A percentile compares a stretch with the other conserved stretches of the same genome.
Evolutionary conservation across 2,329 filamentous ascomycete genomes (phyloP).

Genomic region (Clonostachys byssicola): DNA sequence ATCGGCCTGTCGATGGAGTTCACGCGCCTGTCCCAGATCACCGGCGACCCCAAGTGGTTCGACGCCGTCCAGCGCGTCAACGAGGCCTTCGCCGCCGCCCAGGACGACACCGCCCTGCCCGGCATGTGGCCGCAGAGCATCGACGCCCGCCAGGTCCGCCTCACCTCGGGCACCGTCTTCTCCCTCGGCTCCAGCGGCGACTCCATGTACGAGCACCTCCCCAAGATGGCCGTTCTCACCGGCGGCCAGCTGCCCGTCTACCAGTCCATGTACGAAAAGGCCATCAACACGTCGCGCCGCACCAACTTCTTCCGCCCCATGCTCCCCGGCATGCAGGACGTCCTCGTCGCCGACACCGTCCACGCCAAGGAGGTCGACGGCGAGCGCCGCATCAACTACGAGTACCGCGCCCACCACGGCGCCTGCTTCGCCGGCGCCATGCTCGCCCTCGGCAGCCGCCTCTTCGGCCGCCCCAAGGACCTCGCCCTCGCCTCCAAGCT

Average conservation of each 20-base stretch:
- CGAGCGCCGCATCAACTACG: slow-evolving; percentile 46
- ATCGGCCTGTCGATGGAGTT: slow-evolving; percentile 85
- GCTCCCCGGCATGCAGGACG: slow-evolving; percentile 59
- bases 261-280: slow-evolving; percentile 64
- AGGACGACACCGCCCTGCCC: slow-evolving; percentile 65
- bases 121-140: slow-evolving; percentile 74
- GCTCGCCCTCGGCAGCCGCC: slow-evolving; percentile 61
- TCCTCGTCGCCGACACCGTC: slow-evolving; percentile 70
- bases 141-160: slow-evolving; percentile 48
- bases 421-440: slow-evolving; percentile 69
- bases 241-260: slow-evolving; percentile 73
- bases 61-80: slow-evolving; percentile 86
- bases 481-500: slow-evolving; percentile 60
- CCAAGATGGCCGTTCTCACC: slow-evolving; percentile 67
- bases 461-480: slow-evolving; percentile 55
- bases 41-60: slow-evolving; percentile 77
- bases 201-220: slow-evolving; percentile 67
- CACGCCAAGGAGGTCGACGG: slow-evolving; percentile 34
- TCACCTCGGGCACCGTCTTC: slow-evolving; percentile 35
- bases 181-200: slow-evolving; percentile 64
- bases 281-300: slow-evolving; percentile 64
- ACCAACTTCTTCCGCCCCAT: slow-evolving; percentile 77
- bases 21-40: slow-evolving; percentile 82
- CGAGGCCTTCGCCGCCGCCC: slow-evolving; percentile 70
- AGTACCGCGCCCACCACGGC: slow-evolving; percentile 50